Evolutionary conservation across 2,329 filamentous ascomycete species (phyloP).

Genomic region (Lachnellula hyalina): DNA sequence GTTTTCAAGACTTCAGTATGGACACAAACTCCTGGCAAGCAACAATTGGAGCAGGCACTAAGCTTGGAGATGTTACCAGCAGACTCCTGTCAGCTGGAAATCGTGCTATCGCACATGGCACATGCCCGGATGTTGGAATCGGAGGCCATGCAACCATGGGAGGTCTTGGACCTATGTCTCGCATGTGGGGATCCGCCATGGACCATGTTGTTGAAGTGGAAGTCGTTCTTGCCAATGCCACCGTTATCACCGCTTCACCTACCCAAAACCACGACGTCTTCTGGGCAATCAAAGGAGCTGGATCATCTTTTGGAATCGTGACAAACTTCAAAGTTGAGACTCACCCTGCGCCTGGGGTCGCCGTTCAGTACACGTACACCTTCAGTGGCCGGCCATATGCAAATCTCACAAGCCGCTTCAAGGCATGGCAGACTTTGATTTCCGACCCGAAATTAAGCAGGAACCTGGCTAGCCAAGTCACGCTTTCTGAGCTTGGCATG

Average conservation of each 20-base stretch:
- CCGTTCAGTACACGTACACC: slow-evolving; percentile 54
- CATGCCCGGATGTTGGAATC: slow-evolving; percentile 53
- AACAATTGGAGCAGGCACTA: slow-evolving; percentile 48
- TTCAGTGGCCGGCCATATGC: slow-evolving; percentile 44
- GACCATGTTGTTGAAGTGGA: slow-evolving; percentile 44
- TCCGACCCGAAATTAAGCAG: slow-evolving; percentile 50
- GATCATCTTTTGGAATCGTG: slow-evolving; percentile 33
- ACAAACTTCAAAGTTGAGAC: slow-evolving; percentile 38
- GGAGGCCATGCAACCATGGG: slow-evolving; percentile 53
- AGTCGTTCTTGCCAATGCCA: slow-evolving; percentile 38
- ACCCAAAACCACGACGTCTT: slow-evolving; percentile 29
- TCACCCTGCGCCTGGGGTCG: slow-evolving; percentile 47
- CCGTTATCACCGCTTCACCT: slow-evolving; percentile 24
- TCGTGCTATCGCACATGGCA: slow-evolving; percentile 55
- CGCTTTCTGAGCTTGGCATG: slow-evolving; percentile 47
- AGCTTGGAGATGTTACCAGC: slow-evolving; percentile 47
- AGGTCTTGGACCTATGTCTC: slow-evolving; percentile 38
- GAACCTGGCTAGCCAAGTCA: slow-evolving; percentile 53
- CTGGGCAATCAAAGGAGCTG: slow-evolving; percentile 32
- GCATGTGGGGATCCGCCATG: slow-evolving; percentile 46
- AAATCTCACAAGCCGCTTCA: slow-evolving; percentile 45
- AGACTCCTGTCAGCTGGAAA: slow-evolving; percentile 45
- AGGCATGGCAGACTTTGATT: slow-evolving; percentile 54
- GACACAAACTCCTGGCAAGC: slow-evolving; percentile 48
- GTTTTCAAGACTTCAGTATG: slow-evolving; percentile 49